Evolutionary conservation across 2,329 filamentous ascomycete species (phyloP).

Genomic region (Aspergillus calidoustus): DNA sequence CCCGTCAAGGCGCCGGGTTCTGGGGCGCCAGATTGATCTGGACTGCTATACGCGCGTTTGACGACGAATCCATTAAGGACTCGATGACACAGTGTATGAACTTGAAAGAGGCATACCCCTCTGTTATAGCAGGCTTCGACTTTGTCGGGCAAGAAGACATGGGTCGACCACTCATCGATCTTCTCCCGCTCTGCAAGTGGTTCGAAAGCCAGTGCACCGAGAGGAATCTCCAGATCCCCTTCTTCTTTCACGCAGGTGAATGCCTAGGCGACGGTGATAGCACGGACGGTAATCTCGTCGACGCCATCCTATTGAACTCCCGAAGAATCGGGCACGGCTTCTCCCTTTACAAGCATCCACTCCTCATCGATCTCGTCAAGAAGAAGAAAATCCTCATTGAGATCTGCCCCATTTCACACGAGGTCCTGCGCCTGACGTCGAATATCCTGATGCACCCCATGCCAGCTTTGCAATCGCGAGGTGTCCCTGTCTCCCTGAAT

Average conservation of each 20-base stretch:
- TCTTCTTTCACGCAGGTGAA: slow-evolving; percentile 22
- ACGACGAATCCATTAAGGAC: slow-evolving; percentile 3
- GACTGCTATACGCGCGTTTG: slow-evolving; percentile 16
- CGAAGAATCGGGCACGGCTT: slow-evolving; percentile 20
- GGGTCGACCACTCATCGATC: slow-evolving; percentile 11
- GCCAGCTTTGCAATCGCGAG: slow-evolving; percentile 17
- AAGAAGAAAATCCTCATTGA: slow-evolving; percentile 16
- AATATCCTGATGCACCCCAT: slow-evolving; percentile 21
- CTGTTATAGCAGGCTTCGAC: slow-evolving; percentile 18
- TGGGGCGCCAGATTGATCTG: slow-evolving; percentile 20
- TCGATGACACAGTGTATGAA: slow-evolving; percentile 14
- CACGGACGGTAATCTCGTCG: slow-evolving; percentile 17
- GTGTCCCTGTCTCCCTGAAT: slow-evolving; percentile 19
- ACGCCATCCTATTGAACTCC: slow-evolving; percentile 17
- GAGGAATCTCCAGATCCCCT: slow-evolving; percentile 12
- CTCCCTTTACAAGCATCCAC: slow-evolving; percentile 19
- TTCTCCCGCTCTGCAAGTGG: slow-evolving; percentile 16
- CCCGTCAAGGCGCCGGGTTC: slow-evolving; percentile 12
- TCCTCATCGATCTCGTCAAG: slow-evolving; percentile 21
- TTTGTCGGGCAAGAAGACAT: slow-evolving; percentile 20
- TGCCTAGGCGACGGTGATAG: slow-evolving; percentile 18
- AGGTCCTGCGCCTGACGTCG: slow-evolving; percentile 17
- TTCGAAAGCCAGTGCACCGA: slow-evolving; percentile 15
- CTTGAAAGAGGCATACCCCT: slow-evolving; percentile 12
- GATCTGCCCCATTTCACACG: slow-evolving; percentile 21